phyloP scores from a whole-genome alignment of 257 asterid species.

The Anisodus acutangulus region DNA sequence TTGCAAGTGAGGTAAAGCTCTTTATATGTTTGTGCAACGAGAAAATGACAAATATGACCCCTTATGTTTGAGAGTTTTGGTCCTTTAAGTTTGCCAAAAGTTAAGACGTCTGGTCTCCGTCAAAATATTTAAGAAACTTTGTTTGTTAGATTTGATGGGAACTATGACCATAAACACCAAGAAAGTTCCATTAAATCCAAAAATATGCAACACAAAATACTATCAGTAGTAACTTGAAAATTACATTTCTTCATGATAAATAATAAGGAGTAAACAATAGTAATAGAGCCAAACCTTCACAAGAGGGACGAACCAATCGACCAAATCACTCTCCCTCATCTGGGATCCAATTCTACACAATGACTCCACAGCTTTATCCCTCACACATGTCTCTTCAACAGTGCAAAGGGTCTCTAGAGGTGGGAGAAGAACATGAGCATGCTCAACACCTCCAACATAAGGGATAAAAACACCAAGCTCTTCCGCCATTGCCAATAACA shows the following conservation, averaged over 20 bases:
- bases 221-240: not conserved
- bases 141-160: no score
- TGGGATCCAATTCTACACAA: constrained; percentile 86
- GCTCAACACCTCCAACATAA: no score
- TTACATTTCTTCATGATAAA: not conserved
- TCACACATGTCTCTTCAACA: constrained; percentile 87
- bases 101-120: no score
- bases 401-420: constrained; percentile 90
- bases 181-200: no score
- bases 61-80: no score
- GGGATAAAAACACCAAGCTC: no score
- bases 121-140: no score
- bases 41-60: no score
- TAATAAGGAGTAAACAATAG: constrained; percentile 3
- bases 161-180: no score
- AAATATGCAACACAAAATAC: not conserved
- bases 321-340: constrained; percentile 87
- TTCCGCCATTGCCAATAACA: no score
- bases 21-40: not conserved
- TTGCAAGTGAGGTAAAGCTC: no score
- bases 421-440: constrained; percentile 73
- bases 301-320: constrained; percentile 76
- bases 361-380: constrained; percentile 92
- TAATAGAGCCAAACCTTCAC: constrained; percentile 62
- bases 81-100: no score